Evolutionary conservation across 495 filamentous ascomycete genomes (phyloP).

Genomic region (Hypoxylon perforatum): DNA sequence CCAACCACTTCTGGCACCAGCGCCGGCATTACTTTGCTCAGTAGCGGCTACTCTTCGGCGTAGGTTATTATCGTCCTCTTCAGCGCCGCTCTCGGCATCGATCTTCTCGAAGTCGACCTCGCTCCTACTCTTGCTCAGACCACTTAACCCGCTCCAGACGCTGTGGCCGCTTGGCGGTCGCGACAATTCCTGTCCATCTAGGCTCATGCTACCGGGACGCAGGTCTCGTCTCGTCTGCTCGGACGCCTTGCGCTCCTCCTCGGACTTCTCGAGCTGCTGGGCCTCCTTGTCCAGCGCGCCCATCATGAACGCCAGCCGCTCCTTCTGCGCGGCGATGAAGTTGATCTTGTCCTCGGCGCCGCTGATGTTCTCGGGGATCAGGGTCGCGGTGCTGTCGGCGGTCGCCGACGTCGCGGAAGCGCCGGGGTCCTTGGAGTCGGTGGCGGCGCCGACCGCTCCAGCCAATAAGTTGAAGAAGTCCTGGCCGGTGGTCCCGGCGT

Average conservation of each 20-base stretch:
- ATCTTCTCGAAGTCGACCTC: conserved; percentile 87
- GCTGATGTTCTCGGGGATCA: conserved; percentile 74
- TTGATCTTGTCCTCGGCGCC: conserved; percentile 71
- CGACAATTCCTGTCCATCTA: conserved; percentile 44
- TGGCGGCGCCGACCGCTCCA: conserved; percentile 66
- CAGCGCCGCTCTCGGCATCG: conserved; percentile 72
- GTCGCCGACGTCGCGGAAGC: conserved; percentile 10
- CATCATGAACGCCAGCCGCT: conserved; percentile 75
- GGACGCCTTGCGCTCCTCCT: conserved; percentile 48
- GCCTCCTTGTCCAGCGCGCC: conserved; percentile 81
- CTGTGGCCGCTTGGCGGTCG: conserved; percentile 59
- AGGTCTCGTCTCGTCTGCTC: conserved; percentile 34
- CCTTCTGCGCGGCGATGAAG: conserved; percentile 78
- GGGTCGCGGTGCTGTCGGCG: conserved; percentile 63
- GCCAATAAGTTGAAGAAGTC: conserved; percentile 83
- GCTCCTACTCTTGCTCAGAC: conserved; percentile 75
- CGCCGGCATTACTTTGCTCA: conserved; percentile 19
- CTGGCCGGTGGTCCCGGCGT: conserved; percentile 56
- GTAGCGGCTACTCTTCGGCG: conserved; percentile 35
- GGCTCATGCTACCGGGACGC: conserved; percentile 42
- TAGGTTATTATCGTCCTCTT: conserved; percentile 54
- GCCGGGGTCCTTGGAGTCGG: conserved; percentile 33
- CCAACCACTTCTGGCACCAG: conserved; percentile 57
- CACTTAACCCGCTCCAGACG: conserved; percentile 63
- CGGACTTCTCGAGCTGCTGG: conserved; percentile 51